Percentiles rank a stretch among this genome's conserved stretches.
Conservation (phyloP, 352 stramenopile genomes). For the Globisporangium cederbergense region DNA sequence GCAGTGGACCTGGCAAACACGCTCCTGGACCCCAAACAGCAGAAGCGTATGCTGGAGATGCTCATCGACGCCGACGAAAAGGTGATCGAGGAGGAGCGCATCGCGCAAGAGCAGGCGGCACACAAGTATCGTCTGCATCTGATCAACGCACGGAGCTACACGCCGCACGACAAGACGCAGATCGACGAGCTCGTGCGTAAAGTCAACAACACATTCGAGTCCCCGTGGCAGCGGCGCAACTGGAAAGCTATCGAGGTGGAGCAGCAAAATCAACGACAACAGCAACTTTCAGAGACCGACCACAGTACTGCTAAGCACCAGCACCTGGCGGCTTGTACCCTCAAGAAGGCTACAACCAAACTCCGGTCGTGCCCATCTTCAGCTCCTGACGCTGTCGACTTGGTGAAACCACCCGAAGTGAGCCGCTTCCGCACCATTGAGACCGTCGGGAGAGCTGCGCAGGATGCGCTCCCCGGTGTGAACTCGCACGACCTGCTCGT, state of each 20-base stretch:
- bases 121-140: constrained; percentile 53
- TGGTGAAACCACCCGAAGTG: background rate
- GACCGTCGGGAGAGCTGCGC: constrained; percentile 53
- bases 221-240: constrained; percentile 75
- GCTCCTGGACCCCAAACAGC: constrained; percentile 47
- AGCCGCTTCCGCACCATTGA: constrained; percentile 48
- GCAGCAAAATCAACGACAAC: constrained; percentile 7
- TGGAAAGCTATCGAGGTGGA: constrained; percentile 35
- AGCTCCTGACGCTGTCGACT: background rate
- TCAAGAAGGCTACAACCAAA: background rate
- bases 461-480: constrained; percentile 42
- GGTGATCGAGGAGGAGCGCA: constrained; percentile 66
- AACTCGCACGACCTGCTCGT: constrained; percentile 77
- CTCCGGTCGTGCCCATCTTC: background rate
- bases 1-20: constrained; percentile 63
- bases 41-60: constrained; percentile 59
- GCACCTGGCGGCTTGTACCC: background rate
- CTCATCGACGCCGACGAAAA: constrained; percentile 64
- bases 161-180: constrained; percentile 16
- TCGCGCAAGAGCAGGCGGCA: constrained; percentile 48
- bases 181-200: constrained; percentile 15
- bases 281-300: background rate
- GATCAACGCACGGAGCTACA: constrained; percentile 36
- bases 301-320: background rate
- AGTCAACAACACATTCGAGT: constrained; percentile 26